Conservation (phyloP, 306 rosid genomes). For the Corylus avellana region DNA sequence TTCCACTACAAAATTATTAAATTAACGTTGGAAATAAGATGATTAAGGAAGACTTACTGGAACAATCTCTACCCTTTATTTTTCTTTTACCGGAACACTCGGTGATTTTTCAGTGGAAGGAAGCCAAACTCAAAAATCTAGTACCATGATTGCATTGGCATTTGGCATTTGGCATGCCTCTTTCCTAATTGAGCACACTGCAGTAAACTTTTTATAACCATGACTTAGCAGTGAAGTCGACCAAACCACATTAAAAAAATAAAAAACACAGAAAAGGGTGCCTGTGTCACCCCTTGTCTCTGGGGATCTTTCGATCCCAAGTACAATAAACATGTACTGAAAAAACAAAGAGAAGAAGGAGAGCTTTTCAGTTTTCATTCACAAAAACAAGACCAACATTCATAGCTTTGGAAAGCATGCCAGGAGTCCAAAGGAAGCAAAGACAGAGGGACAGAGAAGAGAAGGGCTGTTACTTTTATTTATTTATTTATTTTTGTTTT, state of each 20-base stretch:
- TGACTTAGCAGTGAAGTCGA: neutral
- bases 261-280: neutral
- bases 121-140: neutral
- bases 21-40: too few relatives aligned
- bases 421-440: slow-evolving; percentile 12
- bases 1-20: too few relatives aligned
- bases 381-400: slow-evolving; percentile 1
- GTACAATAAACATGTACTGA: neutral
- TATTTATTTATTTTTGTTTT: neutral
- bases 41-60: too few relatives aligned
- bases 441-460: neutral
- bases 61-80: too few relatives aligned
- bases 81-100: too few relatives aligned
- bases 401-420: slow-evolving; percentile 6
- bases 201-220: neutral
- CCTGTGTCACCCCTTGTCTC: neutral
- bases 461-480: too few relatives aligned
- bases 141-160: neutral
- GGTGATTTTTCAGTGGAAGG: too few relatives aligned
- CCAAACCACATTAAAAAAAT: neutral
- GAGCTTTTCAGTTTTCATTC: neutral
- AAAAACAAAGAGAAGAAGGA: neutral
- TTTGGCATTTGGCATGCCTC: slow-evolving; percentile 3
- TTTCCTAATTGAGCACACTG: neutral
- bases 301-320: neutral